A percentile compares a stretch with the other conserved stretches of the same genome.
Evolutionary conservation across 495 filamentous ascomycete species (phyloP).

Genomic region (Penicillium argentinense): DNA sequence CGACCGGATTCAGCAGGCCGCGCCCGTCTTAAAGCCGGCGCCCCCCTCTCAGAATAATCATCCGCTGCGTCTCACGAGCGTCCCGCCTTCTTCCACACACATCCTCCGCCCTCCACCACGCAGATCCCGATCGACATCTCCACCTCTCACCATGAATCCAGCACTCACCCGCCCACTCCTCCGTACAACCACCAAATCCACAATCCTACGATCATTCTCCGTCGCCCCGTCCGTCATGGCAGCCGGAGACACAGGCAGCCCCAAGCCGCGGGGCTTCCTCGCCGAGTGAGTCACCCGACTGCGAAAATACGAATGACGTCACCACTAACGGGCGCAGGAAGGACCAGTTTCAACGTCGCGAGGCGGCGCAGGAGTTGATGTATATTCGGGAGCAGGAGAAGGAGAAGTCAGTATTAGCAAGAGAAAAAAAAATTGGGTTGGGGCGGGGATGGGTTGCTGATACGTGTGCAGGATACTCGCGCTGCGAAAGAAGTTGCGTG

Average conservation of each 20-base stretch:
- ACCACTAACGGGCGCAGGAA: slow-evolving; percentile 40
- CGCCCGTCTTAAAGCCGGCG: slow-evolving; percentile 5
- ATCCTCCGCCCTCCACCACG: too few species aligned
- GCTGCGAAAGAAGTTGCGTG: slow-evolving; percentile 70
- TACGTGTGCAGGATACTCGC: too few species aligned
- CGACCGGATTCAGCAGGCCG: slow-evolving; percentile 8
- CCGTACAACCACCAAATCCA: slow-evolving; percentile 32
- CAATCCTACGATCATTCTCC: slow-evolving; percentile 54
- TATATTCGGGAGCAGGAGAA: slow-evolving; percentile 75
- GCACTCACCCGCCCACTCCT: slow-evolving; percentile 52
- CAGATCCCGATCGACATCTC: slow-evolving; percentile 4
- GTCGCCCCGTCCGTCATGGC: slow-evolving; percentile 55
- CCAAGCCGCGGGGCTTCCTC: slow-evolving; percentile 47
- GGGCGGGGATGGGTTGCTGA: background rate
- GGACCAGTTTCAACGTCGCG: slow-evolving; percentile 83
- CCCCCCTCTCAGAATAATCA: too few species aligned
- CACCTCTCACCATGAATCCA: slow-evolving; percentile 20
- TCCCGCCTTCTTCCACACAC: too few species aligned
- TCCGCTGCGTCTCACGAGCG: too few species aligned
- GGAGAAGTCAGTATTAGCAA: slow-evolving; percentile 56
- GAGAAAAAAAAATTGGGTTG: background rate
- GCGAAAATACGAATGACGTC: slow-evolving; percentile 25
- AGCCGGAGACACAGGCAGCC: slow-evolving; percentile 61
- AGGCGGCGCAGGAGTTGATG: slow-evolving; percentile 76
- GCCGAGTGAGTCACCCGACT: slow-evolving; percentile 33